Conservation (phyloP, 164 flowering plant genomes). For the Saururus chinensis region DNA sequence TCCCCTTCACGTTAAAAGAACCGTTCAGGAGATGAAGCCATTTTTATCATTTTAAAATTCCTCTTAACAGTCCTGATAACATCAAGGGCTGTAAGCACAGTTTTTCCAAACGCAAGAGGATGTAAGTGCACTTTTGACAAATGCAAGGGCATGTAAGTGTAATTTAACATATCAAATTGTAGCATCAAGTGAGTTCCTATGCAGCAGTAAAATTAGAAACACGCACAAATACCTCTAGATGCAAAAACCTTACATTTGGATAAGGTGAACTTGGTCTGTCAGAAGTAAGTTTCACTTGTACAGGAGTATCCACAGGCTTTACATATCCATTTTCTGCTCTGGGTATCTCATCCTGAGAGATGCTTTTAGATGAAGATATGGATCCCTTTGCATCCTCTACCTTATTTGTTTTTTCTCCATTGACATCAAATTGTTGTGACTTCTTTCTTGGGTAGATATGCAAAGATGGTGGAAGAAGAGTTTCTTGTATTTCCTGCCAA, state of each 20-base stretch:
- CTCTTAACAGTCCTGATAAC: too few species aligned
- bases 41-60: too few species aligned
- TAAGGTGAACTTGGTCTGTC: slow-evolving; percentile 43
- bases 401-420: slow-evolving; percentile 19
- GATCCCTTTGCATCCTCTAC: slow-evolving; percentile 10
- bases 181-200: too few species aligned
- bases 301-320: slow-evolving; percentile 9
- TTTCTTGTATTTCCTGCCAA: slow-evolving; percentile 60
- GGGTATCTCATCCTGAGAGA: slow-evolving; percentile 5
- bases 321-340: slow-evolving; percentile 12
- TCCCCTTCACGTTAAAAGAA: too few species aligned
- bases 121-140: too few species aligned
- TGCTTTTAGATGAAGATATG: slow-evolving; percentile 11
- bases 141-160: too few species aligned
- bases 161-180: too few species aligned
- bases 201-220: too few species aligned
- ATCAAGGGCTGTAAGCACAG: too few species aligned
- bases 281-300: slow-evolving; percentile 11
- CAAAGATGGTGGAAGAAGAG: slow-evolving; percentile 58
- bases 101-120: too few species aligned
- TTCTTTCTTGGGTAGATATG: slow-evolving; percentile 44
- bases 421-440: slow-evolving; percentile 18
- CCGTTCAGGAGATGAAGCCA: too few species aligned
- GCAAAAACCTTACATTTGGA: slow-evolving; percentile 38
- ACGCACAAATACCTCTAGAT: not conserved